Evolutionary conservation across 495 filamentous ascomycete genomes (phyloP).

Genomic region (Parachaetomium inaequale): DNA sequence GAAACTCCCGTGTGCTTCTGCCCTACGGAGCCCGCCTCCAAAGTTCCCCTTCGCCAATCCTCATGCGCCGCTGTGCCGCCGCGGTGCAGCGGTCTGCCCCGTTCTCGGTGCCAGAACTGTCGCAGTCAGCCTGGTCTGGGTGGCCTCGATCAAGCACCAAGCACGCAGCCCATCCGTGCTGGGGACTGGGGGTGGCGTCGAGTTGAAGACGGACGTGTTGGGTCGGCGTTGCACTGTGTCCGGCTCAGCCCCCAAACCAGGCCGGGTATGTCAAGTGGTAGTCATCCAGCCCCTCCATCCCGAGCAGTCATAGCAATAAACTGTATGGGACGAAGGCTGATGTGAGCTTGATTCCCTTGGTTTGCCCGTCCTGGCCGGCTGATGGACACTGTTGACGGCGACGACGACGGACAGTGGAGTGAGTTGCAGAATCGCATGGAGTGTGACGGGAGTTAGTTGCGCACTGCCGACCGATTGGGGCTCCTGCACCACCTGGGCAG

Average conservation of each 20-base stretch:
- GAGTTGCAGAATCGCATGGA: too few relatives aligned
- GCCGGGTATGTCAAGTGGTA: too few relatives aligned
- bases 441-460: too few relatives aligned
- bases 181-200: background rate
- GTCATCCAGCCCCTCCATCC: too few relatives aligned
- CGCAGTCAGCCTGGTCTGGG: background rate
- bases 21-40: background rate
- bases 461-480: too few relatives aligned
- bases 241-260: background rate
- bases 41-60: background rate
- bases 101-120: background rate
- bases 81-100: conserved; percentile 1
- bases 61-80: background rate
- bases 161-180: background rate
- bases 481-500: background rate
- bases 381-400: too few relatives aligned
- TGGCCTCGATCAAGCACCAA: too few relatives aligned
- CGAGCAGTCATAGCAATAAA: too few relatives aligned
- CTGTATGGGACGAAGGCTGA: too few relatives aligned
- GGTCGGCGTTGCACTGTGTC: background rate
- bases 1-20: background rate
- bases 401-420: too few relatives aligned
- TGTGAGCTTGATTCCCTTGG: too few relatives aligned
- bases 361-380: too few relatives aligned
- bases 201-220: background rate